A percentile compares a stretch with the other conserved stretches of the same genome.
phyloP scores from a whole-genome alignment of 2,329 filamentous ascomycete species.

The Verticillium alfalfae region DNA sequence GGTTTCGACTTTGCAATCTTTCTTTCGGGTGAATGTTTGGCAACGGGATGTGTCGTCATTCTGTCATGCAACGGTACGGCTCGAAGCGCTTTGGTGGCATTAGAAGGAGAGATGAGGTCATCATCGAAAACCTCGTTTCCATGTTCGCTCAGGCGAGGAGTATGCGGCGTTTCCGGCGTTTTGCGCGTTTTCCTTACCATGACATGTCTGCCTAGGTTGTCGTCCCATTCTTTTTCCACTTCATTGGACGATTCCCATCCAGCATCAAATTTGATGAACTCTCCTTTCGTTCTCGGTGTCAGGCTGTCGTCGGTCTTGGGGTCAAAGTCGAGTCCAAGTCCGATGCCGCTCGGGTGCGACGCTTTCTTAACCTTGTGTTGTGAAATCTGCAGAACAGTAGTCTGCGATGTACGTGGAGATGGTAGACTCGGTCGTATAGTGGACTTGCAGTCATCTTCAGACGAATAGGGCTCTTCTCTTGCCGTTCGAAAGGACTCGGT shows the following conservation, averaged over 20 bases:
- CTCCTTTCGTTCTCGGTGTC: constrained; percentile 36
- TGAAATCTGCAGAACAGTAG: constrained; percentile 33
- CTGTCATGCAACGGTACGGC: constrained; percentile 40
- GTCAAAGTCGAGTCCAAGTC: constrained; percentile 8
- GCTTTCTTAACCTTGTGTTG: constrained; percentile 16
- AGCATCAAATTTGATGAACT: constrained; percentile 53
- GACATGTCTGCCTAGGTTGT: constrained; percentile 47
- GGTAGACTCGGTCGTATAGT: constrained; percentile 31
- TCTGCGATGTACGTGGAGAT: constrained; percentile 37
- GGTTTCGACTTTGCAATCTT: constrained; percentile 21
- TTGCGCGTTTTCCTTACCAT: constrained; percentile 40
- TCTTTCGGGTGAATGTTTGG: constrained; percentile 20
- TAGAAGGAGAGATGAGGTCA: constrained; percentile 40
- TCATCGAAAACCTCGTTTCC: constrained; percentile 38
- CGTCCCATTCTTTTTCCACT: constrained; percentile 50
- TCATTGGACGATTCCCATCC: constrained; percentile 47
- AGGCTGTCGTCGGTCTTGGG: constrained; percentile 25
- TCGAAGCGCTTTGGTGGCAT: constrained; percentile 44
- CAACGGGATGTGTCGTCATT: constrained; percentile 30
- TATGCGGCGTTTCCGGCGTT: neutral
- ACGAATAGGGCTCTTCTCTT: constrained; percentile 56
- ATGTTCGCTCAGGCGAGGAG: neutral
- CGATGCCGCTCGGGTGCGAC: neutral
- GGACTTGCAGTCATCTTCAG: constrained; percentile 46
- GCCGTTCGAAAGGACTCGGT: constrained; percentile 70